A percentile compares a stretch with the other conserved stretches of the same genome.
Evolutionary conservation across 2,329 filamentous ascomycete genomes (phyloP).

Genomic region (Epicoccum nigrum): DNA sequence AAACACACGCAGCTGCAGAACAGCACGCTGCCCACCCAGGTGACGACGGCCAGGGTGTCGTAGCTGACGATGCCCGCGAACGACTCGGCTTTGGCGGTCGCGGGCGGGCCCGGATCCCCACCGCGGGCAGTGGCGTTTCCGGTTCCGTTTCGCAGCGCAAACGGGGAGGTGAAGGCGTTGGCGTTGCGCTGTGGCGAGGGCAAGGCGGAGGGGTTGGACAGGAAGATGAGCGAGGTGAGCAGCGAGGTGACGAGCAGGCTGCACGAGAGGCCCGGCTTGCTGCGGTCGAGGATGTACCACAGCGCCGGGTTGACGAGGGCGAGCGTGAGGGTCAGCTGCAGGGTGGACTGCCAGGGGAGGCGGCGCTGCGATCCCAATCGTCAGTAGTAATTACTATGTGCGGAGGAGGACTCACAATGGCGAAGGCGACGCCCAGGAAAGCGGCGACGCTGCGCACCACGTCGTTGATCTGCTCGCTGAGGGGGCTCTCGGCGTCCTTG

Average conservation of each 20-base stretch:
- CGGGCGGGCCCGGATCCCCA: background rate
- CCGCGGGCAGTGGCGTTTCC: background rate
- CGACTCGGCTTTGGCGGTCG: conserved; percentile 22
- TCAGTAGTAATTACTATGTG: too few species aligned
- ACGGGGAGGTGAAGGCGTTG: conserved; percentile 19
- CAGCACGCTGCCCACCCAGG: conserved; percentile 91
- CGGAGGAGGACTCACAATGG: conserved; percentile 71
- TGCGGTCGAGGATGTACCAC: conserved; percentile 96
- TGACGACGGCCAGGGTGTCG: conserved; percentile 72
- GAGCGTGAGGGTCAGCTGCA: conserved; percentile 90
- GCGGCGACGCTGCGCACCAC: conserved; percentile 72
- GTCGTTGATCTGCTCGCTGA: conserved; percentile 73
- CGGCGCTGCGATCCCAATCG: too few species aligned
- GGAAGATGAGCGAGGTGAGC: conserved; percentile 76
- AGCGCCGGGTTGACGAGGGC: conserved; percentile 90
- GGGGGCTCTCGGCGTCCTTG: conserved; percentile 45
- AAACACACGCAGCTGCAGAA: conserved; percentile 97
- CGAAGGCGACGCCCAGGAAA: conserved; percentile 76
- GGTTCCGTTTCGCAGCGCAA: background rate
- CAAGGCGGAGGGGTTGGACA: conserved; percentile 78
- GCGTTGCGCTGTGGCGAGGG: conserved; percentile 60
- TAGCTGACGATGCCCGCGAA: conserved; percentile 64
- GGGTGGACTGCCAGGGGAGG: conserved; percentile 89
- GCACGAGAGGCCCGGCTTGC: conserved; percentile 80
- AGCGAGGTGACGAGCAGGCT: conserved; percentile 74